Evolutionary conservation across 345 rosid species (phyloP), one percentile per base, ranked within the genome.

Genomic region (Camelina hispida): DNA sequence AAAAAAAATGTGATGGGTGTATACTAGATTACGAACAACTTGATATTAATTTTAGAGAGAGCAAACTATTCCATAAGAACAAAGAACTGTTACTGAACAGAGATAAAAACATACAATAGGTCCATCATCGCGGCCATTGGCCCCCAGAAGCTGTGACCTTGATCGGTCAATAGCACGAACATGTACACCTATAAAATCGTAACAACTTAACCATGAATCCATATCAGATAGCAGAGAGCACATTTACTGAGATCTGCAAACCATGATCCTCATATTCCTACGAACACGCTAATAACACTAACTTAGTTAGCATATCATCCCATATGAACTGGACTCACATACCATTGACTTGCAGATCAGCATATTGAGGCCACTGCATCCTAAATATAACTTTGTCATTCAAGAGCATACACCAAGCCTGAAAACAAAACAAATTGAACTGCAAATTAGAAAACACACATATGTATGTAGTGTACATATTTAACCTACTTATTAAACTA

Each of bases 321-420:
- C 42, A 9, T 35, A 35, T 69, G 8, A 44, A 34, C 42, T 34
- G 55, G 9, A 67, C 50, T 70, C 17, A 17, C 85, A 74, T 92
- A 95, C 99, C 99, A 85, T 95, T 95, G 78, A 92, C 83, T 74
- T 92, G 99, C 65, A 95, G 84, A 81, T 95, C 97, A 56, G 93
- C 85, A 83, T 81, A 83, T 30, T 90, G 99, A 17, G 99, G 99
- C 99, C 99, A 95, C 72, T 95, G 99, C 97, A 95, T 92, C 87
- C 99, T 86, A 72, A 83, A 95, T n/a, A 87, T 83, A 68, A 95
- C 99, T 83, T 92, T 92, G 85, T 95, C 98, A 78, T 93, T 95
- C 82, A 95, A 72, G 76, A 95, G 99, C 97, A 95, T 90, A 80
- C 99, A 95, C 99, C 99, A 95, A 20, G 91, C 97, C 98, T 93